Conservation (phyloP, 257 asterid genomes). For the Anisodus acutangulus region DNA sequence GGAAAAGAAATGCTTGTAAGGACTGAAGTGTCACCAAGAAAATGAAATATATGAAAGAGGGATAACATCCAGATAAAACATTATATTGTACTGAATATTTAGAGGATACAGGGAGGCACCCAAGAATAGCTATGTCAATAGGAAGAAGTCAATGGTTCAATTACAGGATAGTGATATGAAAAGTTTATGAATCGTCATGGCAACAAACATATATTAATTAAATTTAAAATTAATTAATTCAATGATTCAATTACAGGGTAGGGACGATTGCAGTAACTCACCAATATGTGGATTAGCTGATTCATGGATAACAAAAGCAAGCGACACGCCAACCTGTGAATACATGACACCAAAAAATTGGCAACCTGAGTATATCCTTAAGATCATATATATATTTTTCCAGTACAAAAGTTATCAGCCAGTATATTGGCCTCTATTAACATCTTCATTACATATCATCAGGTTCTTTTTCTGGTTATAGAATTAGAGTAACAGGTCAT, state of each 20-base stretch:
- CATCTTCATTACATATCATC: constrained; percentile 1
- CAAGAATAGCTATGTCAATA: constrained; percentile 9
- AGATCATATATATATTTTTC: constrained; percentile 27
- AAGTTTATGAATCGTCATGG: not conserved
- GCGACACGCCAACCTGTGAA: constrained; percentile 90
- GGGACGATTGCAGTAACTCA: constrained; percentile 42
- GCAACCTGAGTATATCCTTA: constrained; percentile 28
- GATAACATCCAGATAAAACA: not conserved
- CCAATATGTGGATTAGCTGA: constrained; percentile 99
- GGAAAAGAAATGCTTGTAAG: constrained; percentile 6
- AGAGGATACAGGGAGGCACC: not conserved
- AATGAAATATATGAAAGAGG: not conserved
- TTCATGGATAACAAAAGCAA: constrained; percentile 99
- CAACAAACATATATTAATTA: not conserved
- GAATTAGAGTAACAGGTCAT: not conserved
- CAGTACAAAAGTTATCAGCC: not conserved
- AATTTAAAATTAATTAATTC: not conserved
- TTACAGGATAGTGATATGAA: constrained; percentile 18
- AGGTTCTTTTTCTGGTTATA: not conserved
- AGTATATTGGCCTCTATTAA: not conserved
- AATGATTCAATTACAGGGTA: not conserved
- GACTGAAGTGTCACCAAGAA: not conserved
- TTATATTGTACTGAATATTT: not conserved
- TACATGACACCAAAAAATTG: constrained; percentile 36
- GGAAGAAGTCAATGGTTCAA: constrained; percentile 10